Percentiles rank a stretch among this genome's conserved stretches.
Evolutionary conservation across 2,329 filamentous ascomycete genomes (phyloP).

Genomic region (Metarhizium humberi): DNA sequence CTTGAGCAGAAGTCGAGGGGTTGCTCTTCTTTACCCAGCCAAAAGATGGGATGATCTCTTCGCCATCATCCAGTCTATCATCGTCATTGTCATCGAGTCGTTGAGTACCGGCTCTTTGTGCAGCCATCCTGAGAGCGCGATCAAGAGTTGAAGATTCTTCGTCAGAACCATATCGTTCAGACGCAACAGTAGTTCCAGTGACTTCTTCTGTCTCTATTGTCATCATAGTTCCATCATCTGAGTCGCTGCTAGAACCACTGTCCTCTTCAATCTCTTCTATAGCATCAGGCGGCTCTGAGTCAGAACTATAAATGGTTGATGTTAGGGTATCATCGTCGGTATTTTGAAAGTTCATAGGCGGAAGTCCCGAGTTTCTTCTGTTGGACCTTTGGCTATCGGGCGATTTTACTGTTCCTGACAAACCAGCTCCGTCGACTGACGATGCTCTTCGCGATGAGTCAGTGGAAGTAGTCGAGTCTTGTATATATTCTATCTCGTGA

Average conservation of each 20-base stretch:
- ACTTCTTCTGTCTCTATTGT: slow-evolving; percentile 73
- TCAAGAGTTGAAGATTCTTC: slow-evolving; percentile 65
- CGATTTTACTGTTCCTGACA: slow-evolving; percentile 38
- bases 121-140: slow-evolving; percentile 66
- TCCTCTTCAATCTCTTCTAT: slow-evolving; percentile 45
- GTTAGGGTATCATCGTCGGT: slow-evolving; percentile 59
- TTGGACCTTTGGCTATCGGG: slow-evolving; percentile 56
- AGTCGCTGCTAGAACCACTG: slow-evolving; percentile 42
- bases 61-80: slow-evolving; percentile 49
- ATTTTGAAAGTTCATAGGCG: slow-evolving; percentile 54
- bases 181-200: slow-evolving; percentile 58
- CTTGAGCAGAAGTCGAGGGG: background rate
- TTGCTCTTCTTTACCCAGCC: slow-evolving; percentile 57
- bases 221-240: slow-evolving; percentile 72
- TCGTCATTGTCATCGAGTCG: slow-evolving; percentile 41
- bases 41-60: slow-evolving; percentile 68
- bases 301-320: slow-evolving; percentile 69
- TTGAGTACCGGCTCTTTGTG: slow-evolving; percentile 65
- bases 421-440: slow-evolving; percentile 31
- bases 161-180: slow-evolving; percentile 52
- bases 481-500: slow-evolving; percentile 82
- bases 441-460: slow-evolving; percentile 70
- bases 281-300: slow-evolving; percentile 47
- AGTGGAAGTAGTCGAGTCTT: slow-evolving; percentile 75
- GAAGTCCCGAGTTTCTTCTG: slow-evolving; percentile 58